A percentile compares a stretch with the other conserved stretches of the same genome.
Evolutionary conservation across 345 rosid genomes (phyloP).

Genomic region (Kernera saxatilis): DNA sequence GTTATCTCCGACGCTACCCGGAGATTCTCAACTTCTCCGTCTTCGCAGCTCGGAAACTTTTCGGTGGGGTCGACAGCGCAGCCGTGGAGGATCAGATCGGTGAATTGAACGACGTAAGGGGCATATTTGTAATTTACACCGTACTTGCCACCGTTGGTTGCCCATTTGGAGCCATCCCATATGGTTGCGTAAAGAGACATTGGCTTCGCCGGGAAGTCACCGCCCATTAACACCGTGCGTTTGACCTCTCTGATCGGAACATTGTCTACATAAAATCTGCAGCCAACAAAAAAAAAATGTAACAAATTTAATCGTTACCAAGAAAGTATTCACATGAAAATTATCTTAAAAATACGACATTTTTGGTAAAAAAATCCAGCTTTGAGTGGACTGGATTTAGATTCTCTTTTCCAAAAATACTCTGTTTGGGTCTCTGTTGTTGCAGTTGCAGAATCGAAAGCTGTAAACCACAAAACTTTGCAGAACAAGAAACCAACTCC

Average conservation of each 20-base stretch:
- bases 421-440: background rate
- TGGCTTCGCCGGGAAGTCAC: slow-evolving; percentile 90
- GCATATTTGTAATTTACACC: slow-evolving; percentile 85
- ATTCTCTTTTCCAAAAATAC: background rate
- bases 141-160: slow-evolving; percentile 93
- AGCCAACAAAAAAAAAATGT: background rate
- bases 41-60: slow-evolving; percentile 42
- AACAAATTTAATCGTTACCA: background rate
- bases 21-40: slow-evolving; percentile 12
- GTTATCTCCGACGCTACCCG: slow-evolving; percentile 39
- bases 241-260: slow-evolving; percentile 75
- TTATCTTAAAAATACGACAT: background rate
- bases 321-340: background rate
- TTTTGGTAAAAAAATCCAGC: background rate
- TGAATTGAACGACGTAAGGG: slow-evolving; percentile 63
- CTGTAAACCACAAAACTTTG: slow-evolving; percentile 14
- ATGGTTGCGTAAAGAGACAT: slow-evolving; percentile 92
- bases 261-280: slow-evolving; percentile 75
- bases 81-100: slow-evolving; percentile 71
- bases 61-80: slow-evolving; percentile 87
- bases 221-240: slow-evolving; percentile 69
- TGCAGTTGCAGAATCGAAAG: slow-evolving; percentile 1
- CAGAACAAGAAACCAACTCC: background rate
- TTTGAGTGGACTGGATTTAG: background rate
- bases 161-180: slow-evolving; percentile 98